Evolutionary conservation across 2,329 filamentous ascomycete species (phyloP).

Genomic region (Alternaria gansuensis): DNA sequence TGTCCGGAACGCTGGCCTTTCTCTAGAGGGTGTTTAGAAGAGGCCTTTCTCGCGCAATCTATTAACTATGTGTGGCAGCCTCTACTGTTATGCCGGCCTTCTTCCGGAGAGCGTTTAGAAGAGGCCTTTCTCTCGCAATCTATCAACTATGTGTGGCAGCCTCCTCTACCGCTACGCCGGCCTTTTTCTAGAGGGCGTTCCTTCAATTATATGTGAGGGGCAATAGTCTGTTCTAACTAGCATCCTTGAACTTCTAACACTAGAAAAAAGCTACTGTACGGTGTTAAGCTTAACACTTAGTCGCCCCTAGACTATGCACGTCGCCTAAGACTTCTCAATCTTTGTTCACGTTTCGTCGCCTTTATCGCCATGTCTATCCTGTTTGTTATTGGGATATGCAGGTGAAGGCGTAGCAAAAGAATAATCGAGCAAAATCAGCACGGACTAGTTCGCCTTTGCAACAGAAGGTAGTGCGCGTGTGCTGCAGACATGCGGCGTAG

Average conservation of each 20-base stretch:
- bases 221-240: not conserved
- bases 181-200: too few relatives aligned
- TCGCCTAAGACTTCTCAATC: slow-evolving; percentile 4
- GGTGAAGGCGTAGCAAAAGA: not conserved
- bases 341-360: slow-evolving; percentile 2
- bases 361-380: slow-evolving; percentile 6
- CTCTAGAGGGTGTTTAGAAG: too few relatives aligned
- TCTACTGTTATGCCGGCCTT: too few relatives aligned
- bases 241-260: not conserved
- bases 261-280: not conserved
- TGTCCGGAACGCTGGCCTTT: too few relatives aligned
- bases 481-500: too few relatives aligned
- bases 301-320: not conserved
- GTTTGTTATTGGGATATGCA: slow-evolving; percentile 6
- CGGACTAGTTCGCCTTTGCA: slow-evolving; percentile 5
- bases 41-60: too few relatives aligned
- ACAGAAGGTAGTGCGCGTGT: too few relatives aligned
- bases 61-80: too few relatives aligned
- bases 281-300: not conserved
- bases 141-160: not conserved
- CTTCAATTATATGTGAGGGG: not conserved
- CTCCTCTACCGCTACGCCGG: too few relatives aligned
- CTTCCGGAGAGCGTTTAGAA: not conserved
- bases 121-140: too few relatives aligned
- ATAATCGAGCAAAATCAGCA: not conserved